Percentiles rank a stretch among this genome's conserved stretches.
Evolutionary conservation across 352 stramenopile species (phyloP).

Genomic region (Blastocystis sp.): DNA sequence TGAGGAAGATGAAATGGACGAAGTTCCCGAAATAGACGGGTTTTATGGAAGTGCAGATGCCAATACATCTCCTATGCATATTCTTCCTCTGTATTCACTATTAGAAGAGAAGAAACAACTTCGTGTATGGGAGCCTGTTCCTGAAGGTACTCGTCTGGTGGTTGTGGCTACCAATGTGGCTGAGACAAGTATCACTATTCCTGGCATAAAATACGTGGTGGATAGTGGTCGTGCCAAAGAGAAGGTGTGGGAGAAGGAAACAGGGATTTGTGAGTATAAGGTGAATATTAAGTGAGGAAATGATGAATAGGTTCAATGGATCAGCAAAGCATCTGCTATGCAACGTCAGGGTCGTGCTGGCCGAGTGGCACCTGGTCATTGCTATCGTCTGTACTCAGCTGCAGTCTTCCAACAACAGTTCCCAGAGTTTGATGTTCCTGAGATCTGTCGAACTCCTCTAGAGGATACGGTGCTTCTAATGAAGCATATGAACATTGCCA

Average conservation of each 20-base stretch:
- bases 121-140: conserved; percentile 77
- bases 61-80: conserved; percentile 74
- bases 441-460: conserved; percentile 79
- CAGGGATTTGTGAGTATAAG: conserved; percentile 84
- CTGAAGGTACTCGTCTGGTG: conserved; percentile 81
- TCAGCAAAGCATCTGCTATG: conserved; percentile 78
- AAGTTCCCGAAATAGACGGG: conserved; percentile 63
- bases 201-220: conserved; percentile 84
- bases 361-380: conserved; percentile 87
- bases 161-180: conserved; percentile 95
- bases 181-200: conserved; percentile 90
- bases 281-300: conserved; percentile 67
- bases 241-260: conserved; percentile 82
- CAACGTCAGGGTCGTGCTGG: conserved; percentile 88
- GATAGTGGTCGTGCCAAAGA: conserved; percentile 90
- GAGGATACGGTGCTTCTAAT: conserved; percentile 90
- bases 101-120: conserved; percentile 89
- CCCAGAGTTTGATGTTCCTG: conserved; percentile 77
- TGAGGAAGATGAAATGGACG: conserved; percentile 63
- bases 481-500: conserved; percentile 91
- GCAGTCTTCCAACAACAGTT: conserved; percentile 90
- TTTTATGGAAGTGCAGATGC: conserved; percentile 64
- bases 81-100: conserved; percentile 91
- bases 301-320: conserved; percentile 72
- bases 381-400: conserved; percentile 89